Evolutionary conservation across 2,329 filamentous ascomycete species (phyloP).

Genomic region (Bipolaris oryzae): DNA sequence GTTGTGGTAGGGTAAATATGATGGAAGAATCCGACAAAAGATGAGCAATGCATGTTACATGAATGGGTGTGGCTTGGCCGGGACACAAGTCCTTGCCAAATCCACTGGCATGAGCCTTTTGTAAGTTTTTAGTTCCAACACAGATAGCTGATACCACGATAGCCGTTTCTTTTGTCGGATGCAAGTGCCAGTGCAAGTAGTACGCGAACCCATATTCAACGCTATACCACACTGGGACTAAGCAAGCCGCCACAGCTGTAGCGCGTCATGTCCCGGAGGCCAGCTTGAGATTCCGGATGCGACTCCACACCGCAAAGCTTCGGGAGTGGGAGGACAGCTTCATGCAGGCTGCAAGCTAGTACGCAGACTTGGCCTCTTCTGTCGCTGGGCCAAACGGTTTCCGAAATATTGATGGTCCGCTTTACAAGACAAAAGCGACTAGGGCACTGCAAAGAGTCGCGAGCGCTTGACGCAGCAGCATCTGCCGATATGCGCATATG

Average conservation of each 20-base stretch:
- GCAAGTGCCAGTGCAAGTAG: too few species aligned
- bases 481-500: not conserved
- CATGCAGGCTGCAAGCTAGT: slow-evolving; percentile 7
- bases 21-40: not conserved
- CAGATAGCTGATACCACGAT: slow-evolving; percentile 1
- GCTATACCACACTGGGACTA: not conserved
- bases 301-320: slow-evolving; percentile 6
- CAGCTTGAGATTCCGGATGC: slow-evolving; percentile 5
- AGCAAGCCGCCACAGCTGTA: slow-evolving; percentile 1
- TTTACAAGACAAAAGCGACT: slow-evolving; percentile 1
- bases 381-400: slow-evolving; percentile 9
- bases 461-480: not conserved
- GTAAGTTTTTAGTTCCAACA: not conserved
- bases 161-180: not conserved
- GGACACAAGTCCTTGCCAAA: not conserved
- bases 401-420: slow-evolving; percentile 1
- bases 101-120: not conserved
- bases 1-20: not conserved
- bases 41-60: not conserved
- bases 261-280: not conserved
- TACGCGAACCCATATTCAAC: not conserved
- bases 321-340: not conserved
- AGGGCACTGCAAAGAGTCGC: not conserved
- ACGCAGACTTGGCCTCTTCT: not conserved
- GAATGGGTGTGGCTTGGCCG: not conserved